A percentile compares a stretch with the other conserved stretches of the same genome.
Evolutionary conservation across 345 rosid species (phyloP).

Genomic region (Turnera subulata): DNA sequence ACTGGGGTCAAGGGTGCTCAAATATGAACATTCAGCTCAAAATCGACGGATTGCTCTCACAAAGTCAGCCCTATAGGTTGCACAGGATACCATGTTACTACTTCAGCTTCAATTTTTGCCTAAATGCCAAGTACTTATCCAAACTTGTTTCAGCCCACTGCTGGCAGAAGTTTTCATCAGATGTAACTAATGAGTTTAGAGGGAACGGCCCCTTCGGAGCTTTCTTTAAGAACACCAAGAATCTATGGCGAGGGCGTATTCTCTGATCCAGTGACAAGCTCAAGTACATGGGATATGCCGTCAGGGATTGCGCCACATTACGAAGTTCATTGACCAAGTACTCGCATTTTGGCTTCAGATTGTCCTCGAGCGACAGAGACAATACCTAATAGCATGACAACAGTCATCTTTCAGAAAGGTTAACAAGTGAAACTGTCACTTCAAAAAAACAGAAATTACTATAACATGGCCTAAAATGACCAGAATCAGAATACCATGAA

Average conservation of each 20-base stretch:
- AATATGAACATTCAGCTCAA: conserved; percentile 4
- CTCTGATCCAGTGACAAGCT: conserved; percentile 91
- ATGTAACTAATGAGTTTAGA: conserved; percentile 72
- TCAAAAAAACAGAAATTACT: too few relatives aligned
- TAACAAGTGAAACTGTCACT: background rate
- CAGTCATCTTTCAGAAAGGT: conserved; percentile 2
- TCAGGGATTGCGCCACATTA: conserved; percentile 72
- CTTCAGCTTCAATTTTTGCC: conserved; percentile 62
- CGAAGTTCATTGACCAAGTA: conserved; percentile 81
- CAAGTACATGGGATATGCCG: conserved; percentile 79
- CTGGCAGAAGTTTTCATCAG: conserved; percentile 79
- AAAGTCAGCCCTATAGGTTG: too few relatives aligned
- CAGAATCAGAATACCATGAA: too few relatives aligned
- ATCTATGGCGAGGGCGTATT: conserved; percentile 89
- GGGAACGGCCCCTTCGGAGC: conserved; percentile 97
- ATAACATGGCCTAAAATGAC: too few relatives aligned
- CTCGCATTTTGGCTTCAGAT: conserved; percentile 86
- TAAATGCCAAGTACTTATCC: conserved; percentile 76
- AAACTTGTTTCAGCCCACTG: conserved; percentile 88
- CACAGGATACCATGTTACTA: conserved; percentile 29
- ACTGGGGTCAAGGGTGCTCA: too few relatives aligned
- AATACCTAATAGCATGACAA: conserved; percentile 53
- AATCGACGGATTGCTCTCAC: background rate
- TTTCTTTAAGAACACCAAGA: conserved; percentile 84
- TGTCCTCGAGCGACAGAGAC: conserved; percentile 86